Percentiles rank a stretch among this genome's conserved stretches.
These are phyloP conservation scores for Alternaria sp. DNA, from an alignment of 2,329 filamentous ascomycete genomes.

Conservation along the genomic window DNA sequence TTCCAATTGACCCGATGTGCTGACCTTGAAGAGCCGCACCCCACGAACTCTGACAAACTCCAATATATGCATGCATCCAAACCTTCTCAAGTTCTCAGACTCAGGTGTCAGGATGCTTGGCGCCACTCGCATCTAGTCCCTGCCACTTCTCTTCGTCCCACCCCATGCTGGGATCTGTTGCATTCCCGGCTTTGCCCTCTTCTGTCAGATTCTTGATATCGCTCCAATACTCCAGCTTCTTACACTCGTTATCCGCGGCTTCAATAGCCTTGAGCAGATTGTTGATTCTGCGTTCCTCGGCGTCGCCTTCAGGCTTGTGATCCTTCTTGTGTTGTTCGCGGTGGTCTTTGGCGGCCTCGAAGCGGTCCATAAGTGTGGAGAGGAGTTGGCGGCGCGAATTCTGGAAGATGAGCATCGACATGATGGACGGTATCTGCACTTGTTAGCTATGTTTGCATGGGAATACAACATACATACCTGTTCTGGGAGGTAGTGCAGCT, in stretches of 20 bases:
- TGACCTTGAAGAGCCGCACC: conserved; percentile 4
- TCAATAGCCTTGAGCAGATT: conserved; percentile 76
- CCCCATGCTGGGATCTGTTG: conserved; percentile 38
- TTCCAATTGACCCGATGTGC: conserved; percentile 3
- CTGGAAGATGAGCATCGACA: conserved; percentile 85
- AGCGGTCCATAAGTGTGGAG: conserved; percentile 64
- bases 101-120: conserved; percentile 33
- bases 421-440: conserved; percentile 42
- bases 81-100: background rate
- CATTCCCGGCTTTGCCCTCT: conserved; percentile 43
- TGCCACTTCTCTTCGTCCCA: conserved; percentile 49
- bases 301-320: conserved; percentile 53
- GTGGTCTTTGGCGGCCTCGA: conserved; percentile 62
- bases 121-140: conserved; percentile 47
- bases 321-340: conserved; percentile 54
- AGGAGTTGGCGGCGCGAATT: conserved; percentile 81
- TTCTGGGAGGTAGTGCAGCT: conserved; percentile 75
- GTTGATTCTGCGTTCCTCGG: conserved; percentile 61
- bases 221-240: conserved; percentile 84
- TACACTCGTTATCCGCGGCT: conserved; percentile 80
- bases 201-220: conserved; percentile 61
- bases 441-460: conserved; percentile 17
- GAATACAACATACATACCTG: conserved; percentile 49
- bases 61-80: conserved; percentile 3
- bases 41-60: conserved; percentile 6